Percentiles rank a stretch among this genome's conserved stretches.
Conservation (phyloP, 495 filamentous ascomycete species). For the Tuber microsphaerosporum region DNA sequence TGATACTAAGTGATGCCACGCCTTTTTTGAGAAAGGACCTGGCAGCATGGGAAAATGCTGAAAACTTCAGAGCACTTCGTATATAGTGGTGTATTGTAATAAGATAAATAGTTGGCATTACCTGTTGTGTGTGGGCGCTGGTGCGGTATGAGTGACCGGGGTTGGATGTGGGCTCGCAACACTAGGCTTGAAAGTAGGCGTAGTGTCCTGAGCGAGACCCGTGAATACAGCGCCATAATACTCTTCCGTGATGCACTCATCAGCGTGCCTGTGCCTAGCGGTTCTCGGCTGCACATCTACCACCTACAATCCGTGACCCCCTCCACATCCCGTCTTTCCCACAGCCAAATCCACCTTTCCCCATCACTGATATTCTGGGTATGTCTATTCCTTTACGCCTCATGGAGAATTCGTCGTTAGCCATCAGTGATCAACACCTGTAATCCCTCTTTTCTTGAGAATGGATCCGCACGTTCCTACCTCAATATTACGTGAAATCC, state of each 20-base stretch:
- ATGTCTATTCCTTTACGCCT: background rate
- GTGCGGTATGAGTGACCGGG: background rate
- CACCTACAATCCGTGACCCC: background rate
- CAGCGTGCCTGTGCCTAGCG: background rate
- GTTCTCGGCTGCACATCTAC: background rate
- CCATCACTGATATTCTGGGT: too few relatives aligned
- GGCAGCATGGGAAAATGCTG: background rate
- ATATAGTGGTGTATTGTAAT: background rate
- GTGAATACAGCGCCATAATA: background rate
- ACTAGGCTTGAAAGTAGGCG: background rate
- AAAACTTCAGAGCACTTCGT: background rate
- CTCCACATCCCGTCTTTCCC: background rate
- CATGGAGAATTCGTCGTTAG: too few relatives aligned
- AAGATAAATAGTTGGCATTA: background rate
- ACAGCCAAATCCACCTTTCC: too few relatives aligned
- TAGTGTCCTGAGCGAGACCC: background rate
- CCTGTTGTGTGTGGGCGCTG: background rate
- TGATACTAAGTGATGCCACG: background rate
- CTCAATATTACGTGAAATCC: background rate
- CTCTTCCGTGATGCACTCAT: too few relatives aligned
- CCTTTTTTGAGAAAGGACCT: background rate
- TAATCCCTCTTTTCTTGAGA: background rate
- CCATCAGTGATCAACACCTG: background rate
- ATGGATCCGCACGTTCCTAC: background rate
- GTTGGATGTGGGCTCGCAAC: too few relatives aligned